phyloP scores from a whole-genome alignment of 257 asterid genomes.

The Mitragyna speciosa region DNA sequence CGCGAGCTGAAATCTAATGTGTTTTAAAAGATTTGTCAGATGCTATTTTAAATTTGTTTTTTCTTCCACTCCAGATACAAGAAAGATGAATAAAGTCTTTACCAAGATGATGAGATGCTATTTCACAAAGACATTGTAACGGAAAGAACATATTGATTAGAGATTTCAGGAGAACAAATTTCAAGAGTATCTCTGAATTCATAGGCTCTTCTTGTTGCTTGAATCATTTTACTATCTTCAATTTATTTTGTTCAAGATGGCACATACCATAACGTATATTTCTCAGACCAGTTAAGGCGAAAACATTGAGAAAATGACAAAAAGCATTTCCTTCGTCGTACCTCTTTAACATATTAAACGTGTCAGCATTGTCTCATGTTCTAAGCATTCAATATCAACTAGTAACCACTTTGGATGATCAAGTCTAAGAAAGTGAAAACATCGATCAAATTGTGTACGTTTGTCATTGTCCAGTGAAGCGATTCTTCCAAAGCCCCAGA shows the following conservation, averaged over 20 bases:
- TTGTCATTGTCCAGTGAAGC: constrained; percentile 13
- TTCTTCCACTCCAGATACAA: not conserved
- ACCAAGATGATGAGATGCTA: no score
- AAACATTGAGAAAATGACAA: not conserved
- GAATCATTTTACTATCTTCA: no score
- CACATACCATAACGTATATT: not conserved
- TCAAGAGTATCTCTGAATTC: no score
- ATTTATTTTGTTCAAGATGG: not conserved
- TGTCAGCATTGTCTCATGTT: not conserved
- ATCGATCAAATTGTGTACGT: not conserved
- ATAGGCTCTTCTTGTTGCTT: no score
- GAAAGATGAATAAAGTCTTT: no score
- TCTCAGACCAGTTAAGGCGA: not conserved
- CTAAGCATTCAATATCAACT: not conserved
- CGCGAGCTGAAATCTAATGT: not conserved
- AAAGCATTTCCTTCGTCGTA: not conserved
- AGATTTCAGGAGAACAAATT: no score
- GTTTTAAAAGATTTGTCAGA: not conserved
- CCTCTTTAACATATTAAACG: not conserved
- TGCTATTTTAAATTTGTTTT: not conserved
- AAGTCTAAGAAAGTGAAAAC: constrained; percentile 5
- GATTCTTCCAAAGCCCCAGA: constrained; percentile 24
- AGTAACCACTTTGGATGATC: constrained; percentile 19
- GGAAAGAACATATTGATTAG: no score
- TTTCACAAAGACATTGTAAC: not conserved